Evolutionary conservation across 805 yeast species (phyloP).

Genomic region (Dipodascus geniculatus): DNA sequence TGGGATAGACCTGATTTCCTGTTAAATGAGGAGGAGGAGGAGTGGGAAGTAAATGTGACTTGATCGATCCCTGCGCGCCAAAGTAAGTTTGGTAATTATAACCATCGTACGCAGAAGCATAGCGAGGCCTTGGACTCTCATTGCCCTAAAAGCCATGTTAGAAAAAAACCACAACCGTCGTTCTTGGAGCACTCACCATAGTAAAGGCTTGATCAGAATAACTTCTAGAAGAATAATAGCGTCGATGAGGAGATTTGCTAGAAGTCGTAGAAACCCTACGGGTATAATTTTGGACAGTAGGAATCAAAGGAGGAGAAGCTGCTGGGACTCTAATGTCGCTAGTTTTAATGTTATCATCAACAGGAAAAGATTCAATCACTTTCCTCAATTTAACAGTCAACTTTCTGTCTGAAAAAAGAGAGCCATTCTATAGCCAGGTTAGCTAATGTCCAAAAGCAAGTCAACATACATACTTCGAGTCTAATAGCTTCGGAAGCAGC

Average conservation of each 20-base stretch:
- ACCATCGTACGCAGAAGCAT: background rate
- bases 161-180: background rate
- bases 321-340: background rate
- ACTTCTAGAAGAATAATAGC: background rate
- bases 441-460: background rate
- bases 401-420: background rate
- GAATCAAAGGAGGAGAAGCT: conserved; percentile 1
- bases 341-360: background rate
- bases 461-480: background rate
- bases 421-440: background rate
- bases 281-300: background rate
- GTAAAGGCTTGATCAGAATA: background rate
- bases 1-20: background rate
- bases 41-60: conserved; percentile 1
- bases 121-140: background rate
- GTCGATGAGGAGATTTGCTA: background rate
- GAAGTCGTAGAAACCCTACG: background rate
- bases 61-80: background rate
- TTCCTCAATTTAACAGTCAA: background rate
- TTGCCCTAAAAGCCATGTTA: background rate
- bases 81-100: background rate
- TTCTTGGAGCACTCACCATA: background rate
- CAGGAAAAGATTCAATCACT: conserved; percentile 1
- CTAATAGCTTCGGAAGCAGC: background rate
- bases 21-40: conserved; percentile 1